Conservation (phyloP, 116 monocot species). For the Zostera marina region DNA sequence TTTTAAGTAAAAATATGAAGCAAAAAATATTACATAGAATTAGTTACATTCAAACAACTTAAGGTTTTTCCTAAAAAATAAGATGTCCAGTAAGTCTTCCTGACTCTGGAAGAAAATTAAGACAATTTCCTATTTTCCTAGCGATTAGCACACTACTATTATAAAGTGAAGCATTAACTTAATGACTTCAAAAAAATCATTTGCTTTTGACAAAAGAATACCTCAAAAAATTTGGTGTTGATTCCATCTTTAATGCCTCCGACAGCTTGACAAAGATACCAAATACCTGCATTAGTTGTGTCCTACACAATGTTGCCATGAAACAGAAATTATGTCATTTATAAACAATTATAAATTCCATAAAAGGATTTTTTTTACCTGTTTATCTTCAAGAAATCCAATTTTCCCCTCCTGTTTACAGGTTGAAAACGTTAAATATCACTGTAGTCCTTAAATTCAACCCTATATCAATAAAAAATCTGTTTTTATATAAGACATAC, state of each 20-base stretch:
- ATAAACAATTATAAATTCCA: background rate
- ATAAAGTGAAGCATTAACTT: background rate
- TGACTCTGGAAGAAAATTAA: no score
- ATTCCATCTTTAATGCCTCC: slow-evolving; percentile 62
- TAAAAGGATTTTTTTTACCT: slow-evolving; percentile 27
- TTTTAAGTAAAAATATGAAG: background rate
- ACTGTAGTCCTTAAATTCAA: background rate
- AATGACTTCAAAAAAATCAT: background rate
- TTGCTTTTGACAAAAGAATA: slow-evolving; percentile 4
- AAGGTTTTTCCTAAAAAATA: no score
- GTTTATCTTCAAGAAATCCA: slow-evolving; percentile 63
- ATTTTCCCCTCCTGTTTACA: slow-evolving; percentile 68
- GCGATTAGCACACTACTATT: background rate
- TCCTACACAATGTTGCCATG: slow-evolving; percentile 24
- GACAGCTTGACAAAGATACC: slow-evolving; percentile 64
- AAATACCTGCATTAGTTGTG: slow-evolving; percentile 49
- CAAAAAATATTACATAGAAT: background rate
- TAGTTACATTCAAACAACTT: background rate
- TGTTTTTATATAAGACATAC: slow-evolving; percentile 22
- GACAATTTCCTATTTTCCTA: no score
- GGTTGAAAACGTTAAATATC: background rate
- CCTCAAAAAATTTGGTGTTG: slow-evolving; percentile 53
- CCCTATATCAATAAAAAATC: background rate
- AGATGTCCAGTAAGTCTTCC: no score
- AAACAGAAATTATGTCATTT: slow-evolving; percentile 2